Evolutionary conservation across 2,329 filamentous ascomycete genomes (phyloP).

Genomic region (Aspergillus intermedius): DNA sequence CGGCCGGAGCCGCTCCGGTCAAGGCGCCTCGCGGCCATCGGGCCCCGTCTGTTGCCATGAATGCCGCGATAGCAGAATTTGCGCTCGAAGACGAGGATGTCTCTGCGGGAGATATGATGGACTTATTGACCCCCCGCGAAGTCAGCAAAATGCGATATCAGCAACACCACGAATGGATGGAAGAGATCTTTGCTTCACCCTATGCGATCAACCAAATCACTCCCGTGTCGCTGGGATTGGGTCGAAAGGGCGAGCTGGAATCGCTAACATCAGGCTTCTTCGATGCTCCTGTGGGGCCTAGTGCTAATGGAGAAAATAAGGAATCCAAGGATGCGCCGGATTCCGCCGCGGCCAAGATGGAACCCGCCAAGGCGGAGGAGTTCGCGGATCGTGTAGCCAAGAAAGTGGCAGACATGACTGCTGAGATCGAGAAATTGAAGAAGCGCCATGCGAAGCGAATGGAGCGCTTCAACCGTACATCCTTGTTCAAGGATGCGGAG

Average conservation of each 20-base stretch:
- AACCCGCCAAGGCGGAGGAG: conserved; percentile 70
- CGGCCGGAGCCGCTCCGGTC: conserved; percentile 17
- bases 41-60: conserved; percentile 34
- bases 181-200: conserved; percentile 87
- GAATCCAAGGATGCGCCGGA: conserved; percentile 23
- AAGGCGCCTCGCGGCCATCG: conserved; percentile 39
- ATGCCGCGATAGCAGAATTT: conserved; percentile 38
- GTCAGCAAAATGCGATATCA: conserved; percentile 81
- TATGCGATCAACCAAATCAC: conserved; percentile 80
- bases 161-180: conserved; percentile 99
- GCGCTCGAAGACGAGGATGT: conserved; percentile 80
- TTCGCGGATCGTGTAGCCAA: conserved; percentile 73
- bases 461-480: conserved; percentile 65
- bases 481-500: conserved; percentile 66
- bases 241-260: conserved; percentile 74
- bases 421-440: conserved; percentile 80
- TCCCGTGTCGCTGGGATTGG: conserved; percentile 79
- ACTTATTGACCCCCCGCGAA: conserved; percentile 81
- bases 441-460: conserved; percentile 69
- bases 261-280: conserved; percentile 80
- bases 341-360: conserved; percentile 55
- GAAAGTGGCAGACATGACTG: conserved; percentile 65
- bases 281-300: conserved; percentile 47
- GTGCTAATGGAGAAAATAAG: conserved; percentile 5
- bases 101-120: conserved; percentile 79